Evolutionary conservation across 2,329 filamentous ascomycete genomes (phyloP), one percentile per base, ranked within the genome.

Genomic region (Dactylella cylindrospora): DNA sequence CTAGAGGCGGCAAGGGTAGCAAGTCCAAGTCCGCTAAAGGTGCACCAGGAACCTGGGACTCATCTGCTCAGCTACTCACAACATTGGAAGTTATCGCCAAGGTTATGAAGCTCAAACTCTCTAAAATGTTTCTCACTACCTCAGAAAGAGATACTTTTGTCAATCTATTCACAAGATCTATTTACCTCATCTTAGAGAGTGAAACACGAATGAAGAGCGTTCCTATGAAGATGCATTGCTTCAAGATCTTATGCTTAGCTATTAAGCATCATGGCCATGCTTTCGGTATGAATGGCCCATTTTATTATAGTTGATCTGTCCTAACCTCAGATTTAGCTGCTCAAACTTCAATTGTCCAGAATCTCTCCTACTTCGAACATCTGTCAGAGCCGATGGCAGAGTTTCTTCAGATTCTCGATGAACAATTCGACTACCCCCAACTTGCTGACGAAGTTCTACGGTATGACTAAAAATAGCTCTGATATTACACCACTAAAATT

Each of bases 311-410:
- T 17, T 40, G 19, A 49, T 7, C 3, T 19, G 2, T 17, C 68
- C 68, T 64, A 66, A 55, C 65, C 71, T 74, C 51, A 77, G 65
- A 19, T 4, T 19, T 32, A 94, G 88, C 88, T 45, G 93, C 93
- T 1, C 93, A 98, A 78, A 97, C 95, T 40, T 95, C 90, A 38
- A 95, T 98, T 70, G 90, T 97, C 50, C 93, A 98, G 73, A 97
- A 93, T 71, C 76, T 98, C 67, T 95, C 93, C 3, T 98, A 98
- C 72, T 98, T 97, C 70, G 93, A 98, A 74, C 93, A 98, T 73
- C 76, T 98, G n/a, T 91, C 93, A 0, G 93, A 98, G 71, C 93
- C 93, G 1, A 98, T 98, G 93, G 93, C 93, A 25, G 94, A 98
- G 72, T 95, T 98, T 69, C 77, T 98, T 3, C 89, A 97, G 69